These are phyloP conservation scores for Parafenestella ontariensis DNA, from an alignment of 2,329 filamentous ascomycete species.

Conservation along the genomic window DNA sequence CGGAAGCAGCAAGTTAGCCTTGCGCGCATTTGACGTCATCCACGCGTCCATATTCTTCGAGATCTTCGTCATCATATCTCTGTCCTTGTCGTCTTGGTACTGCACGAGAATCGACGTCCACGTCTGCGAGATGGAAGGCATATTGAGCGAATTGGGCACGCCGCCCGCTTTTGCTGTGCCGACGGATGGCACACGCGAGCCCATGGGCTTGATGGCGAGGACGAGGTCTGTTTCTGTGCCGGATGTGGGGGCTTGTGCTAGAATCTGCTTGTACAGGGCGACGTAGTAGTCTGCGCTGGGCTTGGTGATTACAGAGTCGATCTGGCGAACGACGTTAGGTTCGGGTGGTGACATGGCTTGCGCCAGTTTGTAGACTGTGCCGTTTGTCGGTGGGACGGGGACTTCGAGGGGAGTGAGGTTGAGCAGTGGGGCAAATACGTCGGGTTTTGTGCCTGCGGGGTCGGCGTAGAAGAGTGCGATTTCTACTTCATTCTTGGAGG, in stretches of 20 bases:
- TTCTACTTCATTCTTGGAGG: background rate
- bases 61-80: conserved; percentile 1
- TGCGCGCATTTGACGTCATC: conserved; percentile 15
- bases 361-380: conserved; percentile 2
- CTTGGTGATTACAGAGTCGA: background rate
- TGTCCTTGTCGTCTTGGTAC: conserved; percentile 2
- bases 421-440: background rate
- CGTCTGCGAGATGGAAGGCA: background rate
- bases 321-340: background rate
- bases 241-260: background rate
- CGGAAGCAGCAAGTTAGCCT: background rate
- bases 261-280: conserved; percentile 2
- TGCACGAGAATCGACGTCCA: conserved; percentile 2
- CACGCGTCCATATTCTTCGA: conserved; percentile 1
- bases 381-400: background rate
- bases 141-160: conserved; percentile 1
- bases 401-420: background rate
- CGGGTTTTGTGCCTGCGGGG: background rate
- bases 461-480: conserved; percentile 1
- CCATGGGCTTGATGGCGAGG: conserved; percentile 3
- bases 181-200: background rate
- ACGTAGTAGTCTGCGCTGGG: conserved; percentile 1
- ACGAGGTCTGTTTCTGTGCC: background rate
- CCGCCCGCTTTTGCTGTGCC: conserved; percentile 1
- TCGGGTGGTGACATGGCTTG: conserved; percentile 1